phyloP scores from a whole-genome alignment of 768 basidiomycete species.

The Stropharia rugosoannulata region DNA sequence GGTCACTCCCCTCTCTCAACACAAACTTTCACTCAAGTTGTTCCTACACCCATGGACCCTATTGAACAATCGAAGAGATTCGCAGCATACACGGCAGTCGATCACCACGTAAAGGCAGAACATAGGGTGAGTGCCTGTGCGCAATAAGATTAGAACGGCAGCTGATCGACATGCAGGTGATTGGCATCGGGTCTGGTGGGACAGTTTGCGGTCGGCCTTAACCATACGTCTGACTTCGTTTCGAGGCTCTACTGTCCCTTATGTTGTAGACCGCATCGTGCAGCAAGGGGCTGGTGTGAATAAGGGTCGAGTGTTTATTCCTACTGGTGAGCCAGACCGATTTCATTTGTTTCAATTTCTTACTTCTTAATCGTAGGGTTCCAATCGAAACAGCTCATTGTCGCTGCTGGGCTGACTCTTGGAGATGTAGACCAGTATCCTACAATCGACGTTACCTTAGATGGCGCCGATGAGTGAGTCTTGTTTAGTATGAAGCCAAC shows the following conservation, averaged over 20 bases:
- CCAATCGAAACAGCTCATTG: constrained; percentile 95
- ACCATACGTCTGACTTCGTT: neutral
- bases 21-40: constrained; percentile 14
- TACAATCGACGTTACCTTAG: constrained; percentile 92
- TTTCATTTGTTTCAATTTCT: neutral
- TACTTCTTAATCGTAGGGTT: constrained; percentile 53
- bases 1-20: neutral
- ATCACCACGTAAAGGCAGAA: constrained; percentile 78
- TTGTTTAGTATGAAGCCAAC: neutral
- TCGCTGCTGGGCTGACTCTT: constrained; percentile 69
- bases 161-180: constrained; percentile 49
- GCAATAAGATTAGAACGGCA: neutral
- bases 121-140: constrained; percentile 60
- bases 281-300: constrained; percentile 79
- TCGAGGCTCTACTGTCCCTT: constrained; percentile 88
- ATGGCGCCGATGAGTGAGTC: constrained; percentile 90
- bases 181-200: constrained; percentile 85
- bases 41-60: constrained; percentile 30
- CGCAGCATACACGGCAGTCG: constrained; percentile 94
- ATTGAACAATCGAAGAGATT: constrained; percentile 86
- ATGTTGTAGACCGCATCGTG: constrained; percentile 93
- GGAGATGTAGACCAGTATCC: constrained; percentile 92
- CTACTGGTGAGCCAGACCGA: constrained; percentile 58
- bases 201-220: neutral
- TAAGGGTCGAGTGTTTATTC: constrained; percentile 81